Base-by-base conservation (phyloP, 306 rosid species). In the Inga leiocalycina region DNA sequence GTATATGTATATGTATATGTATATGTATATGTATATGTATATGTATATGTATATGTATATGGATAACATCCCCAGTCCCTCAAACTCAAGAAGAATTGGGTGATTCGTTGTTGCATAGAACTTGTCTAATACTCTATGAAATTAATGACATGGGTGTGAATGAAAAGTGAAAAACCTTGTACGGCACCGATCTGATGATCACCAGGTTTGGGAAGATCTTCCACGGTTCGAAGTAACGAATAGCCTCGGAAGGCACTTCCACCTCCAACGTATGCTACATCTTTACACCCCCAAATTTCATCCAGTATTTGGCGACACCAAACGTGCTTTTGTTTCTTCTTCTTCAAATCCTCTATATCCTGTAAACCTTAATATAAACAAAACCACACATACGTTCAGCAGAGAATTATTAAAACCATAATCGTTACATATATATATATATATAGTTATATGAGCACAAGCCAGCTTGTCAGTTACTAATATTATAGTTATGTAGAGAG, bases 231-330 rank as follows among this genome's bases (percentile, higher is more conserved):
- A 39, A 5, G 43, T 6, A 39, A 39, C 8, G 43, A 39, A 39
- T 39, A 39, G n/a, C 19, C 14, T 10, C 3, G 24, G 34, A 30
- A 27, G 5, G 32, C 17, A 35, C 81, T 83, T 2, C 88, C 86
- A 0, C 54, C 10, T 16, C 90, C 84, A 0, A 78, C 77, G 79
- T 74, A 87, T 45, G 85, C 81, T 11, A 11, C n/a, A 56, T 62
- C 39, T 7, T 71, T 78, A 69, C 76, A 64, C 41, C 20, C 0
- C 82, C 85, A 22, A 30, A 87, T 72, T 64, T 48, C 82, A 10
- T 84, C n/a, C 94, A 92, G 74, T 20, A 92, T 79, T 56, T 89
- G 88, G 74, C 43, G 20, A 37, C 92, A 78, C 92, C 91, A 88
- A 37, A 8, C 41, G 70, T 91, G 93, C 66, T 80, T 87, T 45